A percentile compares a stretch with the other conserved stretches of the same genome.
Evolutionary conservation across 768 basidiomycete genomes (phyloP).

Genomic region (Leccinum aurantiacum): DNA sequence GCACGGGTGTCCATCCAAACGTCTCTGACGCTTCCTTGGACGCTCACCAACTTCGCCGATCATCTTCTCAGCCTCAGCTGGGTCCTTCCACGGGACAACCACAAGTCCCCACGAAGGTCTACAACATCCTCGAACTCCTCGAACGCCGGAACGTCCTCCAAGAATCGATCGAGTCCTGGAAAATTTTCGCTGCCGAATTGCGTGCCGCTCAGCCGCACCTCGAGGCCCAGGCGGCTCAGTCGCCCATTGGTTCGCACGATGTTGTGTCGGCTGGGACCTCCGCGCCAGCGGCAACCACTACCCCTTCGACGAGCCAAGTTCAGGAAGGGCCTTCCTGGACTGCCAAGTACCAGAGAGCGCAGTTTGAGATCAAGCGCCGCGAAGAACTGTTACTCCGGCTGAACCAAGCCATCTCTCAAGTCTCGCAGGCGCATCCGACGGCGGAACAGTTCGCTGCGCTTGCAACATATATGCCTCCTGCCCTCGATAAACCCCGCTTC

Average conservation of each 20-base stretch:
- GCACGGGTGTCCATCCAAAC: background rate
- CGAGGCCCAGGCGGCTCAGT: slow-evolving; percentile 5
- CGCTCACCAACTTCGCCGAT: slow-evolving; percentile 26
- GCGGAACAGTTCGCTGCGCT: slow-evolving; percentile 29
- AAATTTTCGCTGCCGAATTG: slow-evolving; percentile 20
- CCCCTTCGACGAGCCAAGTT: slow-evolving; percentile 3
- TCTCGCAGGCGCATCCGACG: slow-evolving; percentile 12
- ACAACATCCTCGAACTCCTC: slow-evolving; percentile 28
- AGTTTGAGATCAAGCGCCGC: slow-evolving; percentile 33
- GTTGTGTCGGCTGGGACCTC: background rate
- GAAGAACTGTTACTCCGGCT: slow-evolving; percentile 28
- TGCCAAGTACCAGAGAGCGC: slow-evolving; percentile 23
- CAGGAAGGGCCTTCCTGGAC: slow-evolving; percentile 22
- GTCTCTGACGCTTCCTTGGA: slow-evolving; percentile 11
- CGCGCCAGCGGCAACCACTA: background rate
- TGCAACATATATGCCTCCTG: slow-evolving; percentile 29
- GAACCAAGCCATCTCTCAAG: slow-evolving; percentile 29
- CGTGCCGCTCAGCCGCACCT: slow-evolving; percentile 16
- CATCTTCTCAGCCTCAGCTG: slow-evolving; percentile 30
- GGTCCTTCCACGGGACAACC: slow-evolving; percentile 16
- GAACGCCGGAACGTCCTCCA: slow-evolving; percentile 26
- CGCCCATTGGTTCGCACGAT: background rate
- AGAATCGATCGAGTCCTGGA: slow-evolving; percentile 29
- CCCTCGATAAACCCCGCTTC: slow-evolving; percentile 30
- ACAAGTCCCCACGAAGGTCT: slow-evolving; percentile 21